These are phyloP conservation scores for Aspergillus pseudonomiae DNA, from an alignment of 2,329 filamentous ascomycete genomes.

Conservation along the genomic window DNA sequence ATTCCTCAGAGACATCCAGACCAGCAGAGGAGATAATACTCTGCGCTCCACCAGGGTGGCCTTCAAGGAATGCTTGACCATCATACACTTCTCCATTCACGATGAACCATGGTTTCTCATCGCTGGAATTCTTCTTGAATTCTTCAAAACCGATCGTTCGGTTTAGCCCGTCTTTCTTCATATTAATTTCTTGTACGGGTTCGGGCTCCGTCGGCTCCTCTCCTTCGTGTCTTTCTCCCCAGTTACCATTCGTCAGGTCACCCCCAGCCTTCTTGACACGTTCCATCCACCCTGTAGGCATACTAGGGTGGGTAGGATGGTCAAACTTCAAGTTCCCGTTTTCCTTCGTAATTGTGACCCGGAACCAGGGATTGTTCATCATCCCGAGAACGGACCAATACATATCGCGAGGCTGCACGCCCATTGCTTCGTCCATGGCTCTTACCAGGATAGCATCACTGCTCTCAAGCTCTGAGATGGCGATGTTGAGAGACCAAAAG, in stretches of 20 bases:
- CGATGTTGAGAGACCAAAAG: conserved; percentile 79
- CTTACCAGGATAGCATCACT: conserved; percentile 77
- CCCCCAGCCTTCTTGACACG: conserved; percentile 80
- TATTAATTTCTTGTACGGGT: conserved; percentile 69
- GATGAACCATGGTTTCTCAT: conserved; percentile 79
- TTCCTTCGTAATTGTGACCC: conserved; percentile 74
- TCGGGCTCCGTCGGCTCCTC: conserved; percentile 46
- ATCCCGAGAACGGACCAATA: conserved; percentile 95
- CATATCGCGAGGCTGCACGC: conserved; percentile 86
- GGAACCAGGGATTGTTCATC: conserved; percentile 98
- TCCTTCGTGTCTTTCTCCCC: conserved; percentile 72
- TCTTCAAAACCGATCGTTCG: conserved; percentile 70
- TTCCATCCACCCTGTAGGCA: conserved; percentile 91
- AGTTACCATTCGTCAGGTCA: conserved; percentile 77
- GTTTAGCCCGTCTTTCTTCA: conserved; percentile 71
- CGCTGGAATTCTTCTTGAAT: conserved; percentile 67
- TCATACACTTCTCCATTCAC: conserved; percentile 88
- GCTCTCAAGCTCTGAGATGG: conserved; percentile 61
- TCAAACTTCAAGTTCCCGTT: conserved; percentile 71
- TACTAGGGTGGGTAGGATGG: conserved; percentile 82
- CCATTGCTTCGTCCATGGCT: conserved; percentile 89
- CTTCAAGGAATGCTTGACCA: conserved; percentile 76
- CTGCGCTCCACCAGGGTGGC: conserved; percentile 81
- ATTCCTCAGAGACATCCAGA: conserved; percentile 82
- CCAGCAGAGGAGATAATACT: conserved; percentile 84